Conservation (phyloP, 495 filamentous ascomycete genomes). For the Oidiodendron maius region DNA sequence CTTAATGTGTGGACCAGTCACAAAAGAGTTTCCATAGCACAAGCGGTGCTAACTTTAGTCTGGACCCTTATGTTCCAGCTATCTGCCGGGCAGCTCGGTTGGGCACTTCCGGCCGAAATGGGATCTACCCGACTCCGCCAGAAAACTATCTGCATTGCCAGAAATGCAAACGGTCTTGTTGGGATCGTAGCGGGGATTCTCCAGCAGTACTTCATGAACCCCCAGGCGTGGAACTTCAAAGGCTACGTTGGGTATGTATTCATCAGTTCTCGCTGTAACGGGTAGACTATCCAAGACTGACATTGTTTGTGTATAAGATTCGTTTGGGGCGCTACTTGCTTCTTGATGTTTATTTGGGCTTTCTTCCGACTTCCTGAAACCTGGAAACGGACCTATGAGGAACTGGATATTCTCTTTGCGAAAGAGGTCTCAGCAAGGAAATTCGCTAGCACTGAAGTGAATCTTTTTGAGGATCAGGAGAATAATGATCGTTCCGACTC, state of each 20-base stretch:
- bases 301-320: too few relatives aligned
- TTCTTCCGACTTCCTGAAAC: slow-evolving; percentile 74
- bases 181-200: slow-evolving; percentile 58
- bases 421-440: neutral
- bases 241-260: slow-evolving; percentile 36
- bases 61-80: slow-evolving; percentile 50
- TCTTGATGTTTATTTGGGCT: slow-evolving; percentile 61
- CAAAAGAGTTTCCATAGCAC: neutral
- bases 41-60: slow-evolving; percentile 36
- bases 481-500: too few relatives aligned
- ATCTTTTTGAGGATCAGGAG: neutral
- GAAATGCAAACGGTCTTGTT: slow-evolving; percentile 47
- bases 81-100: slow-evolving; percentile 51
- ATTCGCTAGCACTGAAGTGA: neutral
- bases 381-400: slow-evolving; percentile 60
- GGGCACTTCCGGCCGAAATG: slow-evolving; percentile 21
- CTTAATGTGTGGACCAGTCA: slow-evolving; percentile 25
- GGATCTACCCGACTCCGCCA: slow-evolving; percentile 11
- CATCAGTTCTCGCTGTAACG: too few relatives aligned
- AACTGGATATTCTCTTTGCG: slow-evolving; percentile 64
- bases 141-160: slow-evolving; percentile 16
- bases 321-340: slow-evolving; percentile 23
- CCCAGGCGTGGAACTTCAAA: slow-evolving; percentile 61
- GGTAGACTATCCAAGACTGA: too few relatives aligned
- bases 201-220: slow-evolving; percentile 70